phyloP scores from a whole-genome alignment of 441 rosid genomes.

The Corymbia calophylla region DNA sequence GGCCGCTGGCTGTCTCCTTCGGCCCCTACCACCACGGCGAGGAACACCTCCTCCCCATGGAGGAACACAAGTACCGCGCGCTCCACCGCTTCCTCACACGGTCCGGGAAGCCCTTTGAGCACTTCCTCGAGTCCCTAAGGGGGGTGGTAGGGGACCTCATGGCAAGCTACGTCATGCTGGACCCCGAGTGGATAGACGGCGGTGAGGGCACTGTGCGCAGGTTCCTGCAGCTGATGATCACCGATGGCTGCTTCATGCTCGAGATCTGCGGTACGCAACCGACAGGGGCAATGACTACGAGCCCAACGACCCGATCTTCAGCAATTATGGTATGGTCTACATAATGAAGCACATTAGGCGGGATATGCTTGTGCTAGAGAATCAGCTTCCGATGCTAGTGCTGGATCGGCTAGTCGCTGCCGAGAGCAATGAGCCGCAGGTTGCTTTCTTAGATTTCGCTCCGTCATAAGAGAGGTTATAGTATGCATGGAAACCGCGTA shows the following conservation, averaged over 20 bases:
- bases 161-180: not conserved
- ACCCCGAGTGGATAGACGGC: not conserved
- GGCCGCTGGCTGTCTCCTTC: not conserved
- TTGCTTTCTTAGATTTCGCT: not conserved
- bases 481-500: accelerated
- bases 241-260: not conserved
- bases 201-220: accelerated
- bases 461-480: not conserved
- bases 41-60: not conserved
- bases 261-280: not conserved
- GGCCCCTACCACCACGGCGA: not conserved
- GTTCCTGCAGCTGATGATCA: not conserved
- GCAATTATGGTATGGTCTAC: not conserved
- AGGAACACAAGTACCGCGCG: not conserved
- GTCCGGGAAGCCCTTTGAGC: not conserved
- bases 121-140: not conserved
- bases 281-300: accelerated
- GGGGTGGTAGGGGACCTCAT: not conserved
- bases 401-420: not conserved
- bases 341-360: not conserved
- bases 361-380: not conserved
- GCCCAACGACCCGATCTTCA: not conserved
- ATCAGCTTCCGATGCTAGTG: not conserved
- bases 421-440: not conserved
- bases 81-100: not conserved